phyloP scores from a whole-genome alignment of 1,284 basidiomycete genomes.

The Heterobasidion irregulare region DNA sequence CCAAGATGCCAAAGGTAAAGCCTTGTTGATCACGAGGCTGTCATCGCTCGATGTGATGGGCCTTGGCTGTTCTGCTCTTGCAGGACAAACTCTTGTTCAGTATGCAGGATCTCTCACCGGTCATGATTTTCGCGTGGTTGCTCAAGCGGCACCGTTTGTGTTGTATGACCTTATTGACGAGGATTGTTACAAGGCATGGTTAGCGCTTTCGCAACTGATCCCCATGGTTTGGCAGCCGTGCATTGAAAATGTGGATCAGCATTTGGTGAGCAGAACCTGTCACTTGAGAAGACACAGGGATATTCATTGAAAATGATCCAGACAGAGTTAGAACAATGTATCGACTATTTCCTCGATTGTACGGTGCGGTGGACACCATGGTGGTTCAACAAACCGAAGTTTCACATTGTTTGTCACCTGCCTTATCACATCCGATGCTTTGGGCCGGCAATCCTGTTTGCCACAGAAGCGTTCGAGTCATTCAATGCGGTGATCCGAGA shows the following conservation, averaged over 20 bases:
- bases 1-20: slow-evolving; percentile 9
- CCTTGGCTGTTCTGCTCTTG: slow-evolving; percentile 13
- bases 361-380: background rate
- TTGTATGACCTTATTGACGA: slow-evolving; percentile 16
- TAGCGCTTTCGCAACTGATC: slow-evolving; percentile 13
- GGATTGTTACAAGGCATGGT: slow-evolving; percentile 15
- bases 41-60: slow-evolving; percentile 16
- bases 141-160: slow-evolving; percentile 21
- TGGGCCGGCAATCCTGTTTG: background rate
- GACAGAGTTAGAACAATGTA: no score
- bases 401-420: background rate
- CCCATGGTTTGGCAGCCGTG: slow-evolving; percentile 20
- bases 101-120: slow-evolving; percentile 22
- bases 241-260: slow-evolving; percentile 14
- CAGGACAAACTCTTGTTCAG: slow-evolving; percentile 19
- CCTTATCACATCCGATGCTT: background rate
- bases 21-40: slow-evolving; percentile 15
- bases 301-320: no score
- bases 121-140: slow-evolving; percentile 20
- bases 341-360: background rate
- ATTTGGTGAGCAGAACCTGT: no score
- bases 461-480: background rate
- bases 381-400: background rate
- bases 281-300: no score
- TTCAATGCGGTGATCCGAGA: background rate